phyloP scores from a whole-genome alignment of 1,284 basidiomycete species.

The Cutaneotrichosporon cavernicola region DNA sequence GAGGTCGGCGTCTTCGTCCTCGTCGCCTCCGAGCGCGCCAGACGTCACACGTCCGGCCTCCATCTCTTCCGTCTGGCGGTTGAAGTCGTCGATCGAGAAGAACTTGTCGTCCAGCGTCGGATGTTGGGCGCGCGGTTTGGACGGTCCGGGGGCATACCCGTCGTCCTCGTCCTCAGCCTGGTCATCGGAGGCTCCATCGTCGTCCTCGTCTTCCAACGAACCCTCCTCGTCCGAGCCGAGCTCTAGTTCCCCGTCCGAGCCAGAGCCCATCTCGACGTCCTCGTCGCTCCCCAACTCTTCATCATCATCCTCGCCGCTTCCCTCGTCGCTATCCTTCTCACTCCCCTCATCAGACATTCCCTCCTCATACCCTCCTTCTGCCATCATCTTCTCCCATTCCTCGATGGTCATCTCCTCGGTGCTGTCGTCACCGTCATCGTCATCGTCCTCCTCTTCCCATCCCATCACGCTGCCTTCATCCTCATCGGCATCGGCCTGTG shows the following conservation, averaged over 20 bases:
- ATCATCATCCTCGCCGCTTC: conserved; percentile 3
- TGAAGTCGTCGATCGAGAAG: conserved; percentile 87
- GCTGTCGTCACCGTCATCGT: conserved; percentile 29
- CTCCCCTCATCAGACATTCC: conserved; percentile 29
- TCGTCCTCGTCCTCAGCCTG: conserved; percentile 34
- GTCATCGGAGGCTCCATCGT: conserved; percentile 53
- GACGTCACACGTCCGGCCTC: conserved; percentile 67
- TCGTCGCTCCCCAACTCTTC: conserved; percentile 17
- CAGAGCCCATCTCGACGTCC: conserved; percentile 40
- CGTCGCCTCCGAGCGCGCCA: conserved; percentile 60
- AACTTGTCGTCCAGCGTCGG: conserved; percentile 86
- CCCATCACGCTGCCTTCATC: conserved; percentile 39
- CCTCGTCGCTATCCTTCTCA: conserved; percentile 20
- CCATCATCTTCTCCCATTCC: conserved; percentile 44
- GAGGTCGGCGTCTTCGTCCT: conserved; percentile 59
- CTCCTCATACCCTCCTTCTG: conserved; percentile 31
- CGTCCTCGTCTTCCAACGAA: conserved; percentile 40
- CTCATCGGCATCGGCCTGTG: conserved; percentile 31
- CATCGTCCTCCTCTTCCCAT: conserved; percentile 30
- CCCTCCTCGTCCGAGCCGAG: conserved; percentile 27
- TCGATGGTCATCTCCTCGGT: conserved; percentile 45
- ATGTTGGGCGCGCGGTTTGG: conserved; percentile 50
- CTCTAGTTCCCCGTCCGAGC: conserved; percentile 41
- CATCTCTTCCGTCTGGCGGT: conserved; percentile 76
- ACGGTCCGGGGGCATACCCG: conserved; percentile 41